Base-by-base conservation (phyloP, 345 rosid species). In the Kandelia obovata region DNA sequence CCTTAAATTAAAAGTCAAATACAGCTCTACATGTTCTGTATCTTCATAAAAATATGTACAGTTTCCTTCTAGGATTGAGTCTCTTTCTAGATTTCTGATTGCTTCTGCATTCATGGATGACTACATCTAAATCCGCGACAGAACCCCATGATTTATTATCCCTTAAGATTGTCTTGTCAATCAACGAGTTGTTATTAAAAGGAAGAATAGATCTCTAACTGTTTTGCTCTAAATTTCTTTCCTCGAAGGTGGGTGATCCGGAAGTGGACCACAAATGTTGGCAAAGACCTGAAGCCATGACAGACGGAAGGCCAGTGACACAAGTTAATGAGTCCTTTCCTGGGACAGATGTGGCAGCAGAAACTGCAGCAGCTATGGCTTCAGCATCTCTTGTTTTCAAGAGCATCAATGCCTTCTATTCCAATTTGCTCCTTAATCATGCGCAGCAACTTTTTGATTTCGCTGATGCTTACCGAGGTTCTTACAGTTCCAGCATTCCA, bases 371-470 rank as follows among this genome's bases (percentile, higher is more conserved):
- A 26, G 75, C 79, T 23, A 55, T 76, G 79, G 79, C 75, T 39
- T 76, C 79, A 30, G 75, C 79, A 28, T 76, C 79, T 66, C 71
- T 76, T 23, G 75, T 76, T 31, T 76, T 76, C 68, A 76, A 60
- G 60, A 66, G 67, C 57, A 53, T 66, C 27, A 32, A 76, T 47
- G 31, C 68, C 19, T 60, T 62, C 27, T 76, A 76, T 21, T 76
- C 75, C 5, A 7, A 53, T 66, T 21, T 62, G 56, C 79, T 66
- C 3, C 71, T 66, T 13, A 16, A 17, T 16, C 74, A 76, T 53
- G 72, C 79, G 16, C 68, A 62, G 17, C 68, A 71, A 28, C 79
- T 76, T 7, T 71, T 76, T n/a, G 27, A 21, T 11, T 76, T 76
- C 57, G 75, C 79, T 20, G 75, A 76, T 26, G 32, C 71, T 13